These are phyloP conservation scores for Trypanosoma boissoni DNA, from an alignment of 208 protist species.

Conservation along the genomic window DNA sequence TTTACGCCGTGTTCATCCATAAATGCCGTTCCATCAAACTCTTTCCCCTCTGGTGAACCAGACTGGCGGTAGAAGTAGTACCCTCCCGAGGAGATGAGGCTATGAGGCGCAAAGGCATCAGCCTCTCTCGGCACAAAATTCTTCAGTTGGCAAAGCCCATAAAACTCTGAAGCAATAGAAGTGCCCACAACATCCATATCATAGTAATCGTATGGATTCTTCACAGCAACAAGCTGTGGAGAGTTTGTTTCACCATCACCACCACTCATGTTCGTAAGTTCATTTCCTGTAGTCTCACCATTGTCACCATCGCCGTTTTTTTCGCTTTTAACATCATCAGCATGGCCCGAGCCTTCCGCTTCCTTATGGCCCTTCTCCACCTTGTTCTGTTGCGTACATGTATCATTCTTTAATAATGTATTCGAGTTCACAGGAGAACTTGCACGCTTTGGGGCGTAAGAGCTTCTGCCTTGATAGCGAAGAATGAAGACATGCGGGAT, in stretches of 20 bases:
- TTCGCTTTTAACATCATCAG: too few relatives aligned
- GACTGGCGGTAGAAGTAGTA: slow-evolving; percentile 49
- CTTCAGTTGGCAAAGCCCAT: slow-evolving; percentile 53
- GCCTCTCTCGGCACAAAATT: slow-evolving; percentile 21
- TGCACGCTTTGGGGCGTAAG: background rate
- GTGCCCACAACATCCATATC: slow-evolving; percentile 60
- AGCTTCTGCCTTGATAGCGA: slow-evolving; percentile 49
- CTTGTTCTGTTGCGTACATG: too few relatives aligned
- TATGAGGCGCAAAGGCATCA: slow-evolving; percentile 13
- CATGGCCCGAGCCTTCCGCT: too few relatives aligned
- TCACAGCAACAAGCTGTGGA: slow-evolving; percentile 2
- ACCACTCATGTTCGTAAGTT: slow-evolving; percentile 7
- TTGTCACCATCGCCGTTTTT: background rate
- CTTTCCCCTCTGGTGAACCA: background rate
- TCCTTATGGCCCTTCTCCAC: too few relatives aligned
- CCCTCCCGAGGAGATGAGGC: slow-evolving; percentile 39
- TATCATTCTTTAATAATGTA: too few relatives aligned
- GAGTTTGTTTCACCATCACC: background rate
- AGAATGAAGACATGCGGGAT: slow-evolving; percentile 94
- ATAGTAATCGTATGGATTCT: slow-evolving; percentile 59
- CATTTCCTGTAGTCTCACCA: slow-evolving; percentile 6
- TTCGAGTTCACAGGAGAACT: too few relatives aligned
- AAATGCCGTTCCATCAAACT: background rate
- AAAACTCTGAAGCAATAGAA: slow-evolving; percentile 66
- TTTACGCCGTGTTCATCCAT: background rate